These are phyloP conservation scores for Catenaria anguillulae DNA, from an alignment of 371 early-diverging fungal genomes.

Conservation along the genomic window DNA sequence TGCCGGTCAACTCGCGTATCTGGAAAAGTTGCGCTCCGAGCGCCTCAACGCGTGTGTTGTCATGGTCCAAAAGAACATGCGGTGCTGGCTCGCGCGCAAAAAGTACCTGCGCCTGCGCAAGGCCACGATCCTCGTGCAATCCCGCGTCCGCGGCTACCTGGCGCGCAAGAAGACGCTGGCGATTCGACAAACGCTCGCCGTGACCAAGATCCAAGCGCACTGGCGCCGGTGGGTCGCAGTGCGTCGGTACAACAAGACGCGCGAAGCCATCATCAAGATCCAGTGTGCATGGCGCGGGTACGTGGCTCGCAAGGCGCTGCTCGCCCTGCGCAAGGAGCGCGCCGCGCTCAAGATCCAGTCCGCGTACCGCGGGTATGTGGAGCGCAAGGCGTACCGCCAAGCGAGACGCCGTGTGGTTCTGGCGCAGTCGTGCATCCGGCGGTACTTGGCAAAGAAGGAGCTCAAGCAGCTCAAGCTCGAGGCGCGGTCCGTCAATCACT, in stretches of 20 bases:
- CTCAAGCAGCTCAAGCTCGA: conserved; percentile 57
- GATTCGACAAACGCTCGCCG: conserved; percentile 54
- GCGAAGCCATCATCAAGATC: conserved; percentile 21
- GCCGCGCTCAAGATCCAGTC: conserved; percentile 60
- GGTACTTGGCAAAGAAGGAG: conserved; percentile 44
- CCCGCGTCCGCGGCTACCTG: conserved; percentile 63
- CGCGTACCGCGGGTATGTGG: conserved; percentile 24
- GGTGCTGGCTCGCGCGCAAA: conserved; percentile 52
- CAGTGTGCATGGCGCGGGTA: conserved; percentile 15
- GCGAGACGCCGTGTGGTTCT: conserved; percentile 38
- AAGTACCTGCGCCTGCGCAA: conserved; percentile 43
- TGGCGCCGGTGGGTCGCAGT: conserved; percentile 52
- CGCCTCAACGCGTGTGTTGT: conserved; percentile 62
- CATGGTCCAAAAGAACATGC: conserved; percentile 77
- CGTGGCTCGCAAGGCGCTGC: conserved; percentile 37
- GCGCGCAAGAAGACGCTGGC: conserved; percentile 37
- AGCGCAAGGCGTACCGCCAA: conserved; percentile 38
- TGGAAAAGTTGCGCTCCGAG: conserved; percentile 78
- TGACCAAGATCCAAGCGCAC: conserved; percentile 52
- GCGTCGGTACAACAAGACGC: conserved; percentile 25
- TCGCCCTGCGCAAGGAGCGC: conserved; percentile 32
- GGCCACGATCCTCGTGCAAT: conserved; percentile 47
- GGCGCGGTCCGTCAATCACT: conserved; percentile 70
- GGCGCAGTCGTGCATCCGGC: conserved; percentile 67
- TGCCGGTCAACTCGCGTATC: conserved; percentile 85